Evolutionary conservation across 2,329 filamentous ascomycete genomes (phyloP), one percentile per base, ranked within the genome.

Genomic region (Xylariales sp.): DNA sequence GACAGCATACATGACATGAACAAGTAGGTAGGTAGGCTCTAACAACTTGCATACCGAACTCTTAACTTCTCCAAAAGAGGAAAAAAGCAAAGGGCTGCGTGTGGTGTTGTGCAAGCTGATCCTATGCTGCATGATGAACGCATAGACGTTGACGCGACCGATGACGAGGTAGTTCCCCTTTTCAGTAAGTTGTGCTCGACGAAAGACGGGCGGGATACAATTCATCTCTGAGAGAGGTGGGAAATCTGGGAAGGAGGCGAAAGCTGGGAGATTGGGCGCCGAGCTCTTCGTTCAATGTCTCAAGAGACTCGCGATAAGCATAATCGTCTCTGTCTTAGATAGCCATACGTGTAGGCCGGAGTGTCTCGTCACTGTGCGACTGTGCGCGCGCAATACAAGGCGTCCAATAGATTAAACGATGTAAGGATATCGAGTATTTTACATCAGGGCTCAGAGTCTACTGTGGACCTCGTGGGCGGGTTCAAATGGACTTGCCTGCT

Each of bases 241-340:
- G 9, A 57, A 41, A 50, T 23, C 23, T 23, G 32, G 6, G 28
- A 43, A 49, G 23, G 12, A 46, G 45, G 43, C 9, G 39, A 41
- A 46, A 28, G 36, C 1, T 16, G 28, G 39, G 30, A 34, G 32
- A 56, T 54, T 54, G 36, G 23, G 43, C 56, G 36, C 59, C 32
- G 46, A 34, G 43, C 39, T 9, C 41, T 45, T 63, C 62, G 56
- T 59, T 70, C 39, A 56, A 56, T 56, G 66, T 71, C 67, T 71
- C 59, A 64, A 62, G 32, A 49, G 9, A 56, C 39, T 60, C 57
- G 41, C 57, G 64, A 67, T 67, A 67, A 65, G 69, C 62, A 65
- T 69, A 58, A 63, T 41, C 32, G 34, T 52, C 23, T n/a, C 7
- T 64, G 64, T 68, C 64, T 64, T 62, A 41, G 46, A 18, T 58